Evolutionary conservation across 2,329 filamentous ascomycete species (phyloP), one percentile per base, ranked within the genome.

Genomic region (Aspergillus eucalypticola): DNA sequence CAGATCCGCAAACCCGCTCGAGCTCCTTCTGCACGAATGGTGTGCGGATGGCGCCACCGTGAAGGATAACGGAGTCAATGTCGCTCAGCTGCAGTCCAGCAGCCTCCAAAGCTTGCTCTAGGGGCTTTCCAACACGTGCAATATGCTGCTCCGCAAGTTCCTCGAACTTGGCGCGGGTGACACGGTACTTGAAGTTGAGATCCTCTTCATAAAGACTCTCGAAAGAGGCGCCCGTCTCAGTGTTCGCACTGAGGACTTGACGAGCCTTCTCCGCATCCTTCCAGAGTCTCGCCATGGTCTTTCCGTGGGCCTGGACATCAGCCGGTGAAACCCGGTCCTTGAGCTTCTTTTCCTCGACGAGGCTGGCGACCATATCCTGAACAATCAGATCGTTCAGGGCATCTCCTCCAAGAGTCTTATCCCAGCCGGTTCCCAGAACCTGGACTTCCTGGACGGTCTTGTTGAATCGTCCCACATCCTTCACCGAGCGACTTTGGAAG

Each of bases 401-500:
- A 73, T 99, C 94, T 58, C 95, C 95, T 60, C 95, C 95, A 17
- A 99, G 87, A 3, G 89, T 90, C 70, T 87, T 86, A 72, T 99
- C 95, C 90, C 91, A 99, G 62, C 91, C 92, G 67, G 85, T 85
- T 60, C 94, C 93, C 48, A 97, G 69, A 39, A 96, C 91, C 63
- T 92, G 87, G n/a, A 98, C 89, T 75, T 99, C 95, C 74, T 98
- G 95, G 32, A 99, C 81, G 1, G 92, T 97, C 85, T 98, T 98
- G 83, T 97, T 98, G 81, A 86, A 94, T 75, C 90, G 92, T 66
- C 92, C 93, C 58, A 94, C 79, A 69, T 97, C 94, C 83, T 98
- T 99, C 64, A 98, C 89, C 1, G 85, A 88, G 68, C 89, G 88
- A 73, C 90, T 90, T 76, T 97, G 93, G 79, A 99, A 96, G 70